These are phyloP conservation scores for Salisapilia sapeloensis DNA, from an alignment of 352 stramenopile species.

Conservation along the genomic window DNA sequence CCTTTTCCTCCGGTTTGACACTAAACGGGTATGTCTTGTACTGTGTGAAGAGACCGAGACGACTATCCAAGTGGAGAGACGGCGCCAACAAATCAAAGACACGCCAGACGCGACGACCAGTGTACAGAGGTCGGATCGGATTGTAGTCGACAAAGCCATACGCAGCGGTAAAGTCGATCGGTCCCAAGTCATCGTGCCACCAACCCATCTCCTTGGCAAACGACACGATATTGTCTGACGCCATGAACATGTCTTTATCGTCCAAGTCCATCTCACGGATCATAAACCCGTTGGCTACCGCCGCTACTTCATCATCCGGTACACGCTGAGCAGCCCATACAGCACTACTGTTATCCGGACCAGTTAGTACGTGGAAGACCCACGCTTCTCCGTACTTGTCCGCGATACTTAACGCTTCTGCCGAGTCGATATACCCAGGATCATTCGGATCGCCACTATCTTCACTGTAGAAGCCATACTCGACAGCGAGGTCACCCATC, in stretches of 20 bases:
- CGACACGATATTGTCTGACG: constrained; percentile 70
- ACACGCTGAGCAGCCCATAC: constrained; percentile 90
- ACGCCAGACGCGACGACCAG: constrained; percentile 77
- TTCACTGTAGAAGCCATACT: constrained; percentile 91
- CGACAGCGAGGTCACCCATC: constrained; percentile 85
- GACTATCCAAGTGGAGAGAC: constrained; percentile 53
- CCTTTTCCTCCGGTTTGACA: constrained; percentile 38
- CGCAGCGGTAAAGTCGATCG: constrained; percentile 55
- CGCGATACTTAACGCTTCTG: constrained; percentile 74
- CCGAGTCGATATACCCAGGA: constrained; percentile 51
- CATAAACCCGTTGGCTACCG: constrained; percentile 87
- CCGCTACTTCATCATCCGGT: constrained; percentile 76
- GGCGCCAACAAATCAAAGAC: constrained; percentile 67
- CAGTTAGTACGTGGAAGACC: constrained; percentile 91
- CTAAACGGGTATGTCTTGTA: constrained; percentile 83
- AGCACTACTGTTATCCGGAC: constrained; percentile 64
- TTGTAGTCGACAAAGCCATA: constrained; percentile 48
- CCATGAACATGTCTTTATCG: constrained; percentile 75
- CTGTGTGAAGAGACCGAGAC: constrained; percentile 35
- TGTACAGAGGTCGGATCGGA: constrained; percentile 47
- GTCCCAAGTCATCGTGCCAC: constrained; percentile 34
- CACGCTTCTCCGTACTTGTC: constrained; percentile 83
- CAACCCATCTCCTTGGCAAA: constrained; percentile 76
- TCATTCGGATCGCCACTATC: constrained; percentile 43
- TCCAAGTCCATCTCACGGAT: constrained; percentile 79